Conservation (phyloP, 176 grass and related monocot species). For the Saccharum spontaneum region DNA sequence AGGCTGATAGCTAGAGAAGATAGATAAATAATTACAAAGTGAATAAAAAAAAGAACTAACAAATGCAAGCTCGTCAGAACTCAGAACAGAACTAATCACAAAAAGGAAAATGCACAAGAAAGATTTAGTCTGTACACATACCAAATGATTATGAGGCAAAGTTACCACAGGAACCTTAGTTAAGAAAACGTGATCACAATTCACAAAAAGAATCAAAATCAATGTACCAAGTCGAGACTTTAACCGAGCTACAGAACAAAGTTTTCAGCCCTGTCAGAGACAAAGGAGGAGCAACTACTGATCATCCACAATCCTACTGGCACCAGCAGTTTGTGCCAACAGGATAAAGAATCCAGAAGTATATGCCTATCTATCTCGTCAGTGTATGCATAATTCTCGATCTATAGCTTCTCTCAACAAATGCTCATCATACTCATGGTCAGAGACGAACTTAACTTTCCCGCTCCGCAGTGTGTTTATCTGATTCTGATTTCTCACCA, state of each 20-base stretch:
- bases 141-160: neutral
- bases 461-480: neutral
- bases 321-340: conserved; percentile 2
- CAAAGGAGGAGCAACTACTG: neutral
- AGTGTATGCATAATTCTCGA: neutral
- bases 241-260: neutral
- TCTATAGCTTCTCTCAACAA: neutral
- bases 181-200: neutral
- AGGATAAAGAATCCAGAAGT: neutral
- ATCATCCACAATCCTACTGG: neutral
- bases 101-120: neutral
- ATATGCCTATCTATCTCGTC: neutral
- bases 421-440: neutral
- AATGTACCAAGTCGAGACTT: neutral
- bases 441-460: too few species aligned
- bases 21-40: neutral
- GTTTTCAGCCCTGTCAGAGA: neutral
- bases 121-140: neutral
- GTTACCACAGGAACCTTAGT: neutral
- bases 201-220: conserved; percentile 23
- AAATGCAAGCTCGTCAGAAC: neutral
- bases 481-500: too few species aligned
- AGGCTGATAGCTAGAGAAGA: neutral
- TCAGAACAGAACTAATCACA: too few species aligned
- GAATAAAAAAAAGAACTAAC: neutral